Percentiles rank a stretch among this genome's conserved stretches.
Evolutionary conservation across 768 basidiomycete genomes (phyloP).

Genomic region (Tylopilus felleus): DNA sequence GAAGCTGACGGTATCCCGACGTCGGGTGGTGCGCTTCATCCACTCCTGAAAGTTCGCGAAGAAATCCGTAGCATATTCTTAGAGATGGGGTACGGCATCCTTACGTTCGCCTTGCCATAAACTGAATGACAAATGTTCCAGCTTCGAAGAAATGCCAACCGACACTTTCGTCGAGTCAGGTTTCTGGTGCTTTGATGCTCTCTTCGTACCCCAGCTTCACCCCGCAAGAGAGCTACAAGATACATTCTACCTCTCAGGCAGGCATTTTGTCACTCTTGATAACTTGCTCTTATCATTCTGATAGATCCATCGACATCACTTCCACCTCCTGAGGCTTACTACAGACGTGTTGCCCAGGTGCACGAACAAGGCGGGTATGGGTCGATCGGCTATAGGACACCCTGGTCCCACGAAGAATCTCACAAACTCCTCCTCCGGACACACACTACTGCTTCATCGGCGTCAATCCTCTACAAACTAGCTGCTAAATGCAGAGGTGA

Average conservation of each 20-base stretch:
- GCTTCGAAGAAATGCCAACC: conserved; percentile 99
- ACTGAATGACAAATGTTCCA: conserved; percentile 31
- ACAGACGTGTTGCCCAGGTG: conserved; percentile 74
- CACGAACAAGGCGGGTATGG: conserved; percentile 89
- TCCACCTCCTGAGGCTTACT: conserved; percentile 77
- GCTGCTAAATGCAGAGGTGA: conserved; percentile 80
- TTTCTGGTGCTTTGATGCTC: conserved; percentile 99
- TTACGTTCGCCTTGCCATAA: not conserved
- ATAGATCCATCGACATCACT: conserved; percentile 78
- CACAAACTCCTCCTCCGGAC: conserved; percentile 90
- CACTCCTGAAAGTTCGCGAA: conserved; percentile 94
- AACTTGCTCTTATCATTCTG: conserved; percentile 1
- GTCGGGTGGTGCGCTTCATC: conserved; percentile 90
- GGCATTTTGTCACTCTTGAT: conserved; percentile 5
- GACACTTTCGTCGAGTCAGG: conserved; percentile 93
- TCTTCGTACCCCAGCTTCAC: conserved; percentile 99
- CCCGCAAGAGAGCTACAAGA: conserved; percentile 97
- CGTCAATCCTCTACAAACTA: conserved; percentile 90
- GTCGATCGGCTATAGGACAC: conserved; percentile 95
- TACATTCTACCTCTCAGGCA: conserved; percentile 96
- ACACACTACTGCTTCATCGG: conserved; percentile 94
- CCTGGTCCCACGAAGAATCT: conserved; percentile 92
- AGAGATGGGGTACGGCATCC: conserved; percentile 86
- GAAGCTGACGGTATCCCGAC: conserved; percentile 92
- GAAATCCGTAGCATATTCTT: conserved; percentile 97